phyloP scores from a whole-genome alignment of 1,139 yeast genomes.

The Pichia sp. region DNA sequence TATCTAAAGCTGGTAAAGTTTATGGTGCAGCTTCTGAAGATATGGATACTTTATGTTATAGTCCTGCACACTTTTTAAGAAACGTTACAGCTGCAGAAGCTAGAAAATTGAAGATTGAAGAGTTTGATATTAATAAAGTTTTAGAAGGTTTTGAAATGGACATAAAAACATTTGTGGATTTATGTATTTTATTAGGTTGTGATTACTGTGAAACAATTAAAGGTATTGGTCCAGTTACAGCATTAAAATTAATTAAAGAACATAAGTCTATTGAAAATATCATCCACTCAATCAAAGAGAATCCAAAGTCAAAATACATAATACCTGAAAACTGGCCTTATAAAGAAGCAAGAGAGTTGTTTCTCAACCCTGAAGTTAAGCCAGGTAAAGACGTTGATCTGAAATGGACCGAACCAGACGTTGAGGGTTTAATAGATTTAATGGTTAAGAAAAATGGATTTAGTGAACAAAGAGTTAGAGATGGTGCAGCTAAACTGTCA shows the following conservation, averaged over 20 bases:
- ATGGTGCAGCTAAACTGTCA: constrained; percentile 78
- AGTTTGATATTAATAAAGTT: constrained; percentile 62
- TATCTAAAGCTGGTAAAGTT: constrained; percentile 82
- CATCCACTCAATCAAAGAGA: constrained; percentile 52
- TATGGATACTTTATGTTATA: constrained; percentile 95
- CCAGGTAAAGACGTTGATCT: constrained; percentile 54
- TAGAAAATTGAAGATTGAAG: constrained; percentile 85
- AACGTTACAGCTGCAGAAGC: constrained; percentile 94
- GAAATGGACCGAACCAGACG: constrained; percentile 74
- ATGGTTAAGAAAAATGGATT: constrained; percentile 78
- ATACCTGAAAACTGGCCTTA: constrained; percentile 96
- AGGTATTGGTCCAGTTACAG: constrained; percentile 96
- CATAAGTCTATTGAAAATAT: constrained; percentile 76
- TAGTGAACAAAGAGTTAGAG: constrained; percentile 82
- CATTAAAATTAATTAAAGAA: constrained; percentile 79
- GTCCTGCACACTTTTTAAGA: constrained; percentile 74
- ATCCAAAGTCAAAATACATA: constrained; percentile 63
- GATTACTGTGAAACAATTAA: constrained; percentile 93
- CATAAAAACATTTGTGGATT: constrained; percentile 70
- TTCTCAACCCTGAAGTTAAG: constrained; percentile 71
- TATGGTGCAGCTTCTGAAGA: constrained; percentile 98
- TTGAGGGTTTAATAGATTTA: constrained; percentile 65
- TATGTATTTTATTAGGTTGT: constrained; percentile 91
- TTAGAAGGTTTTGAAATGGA: constrained; percentile 71
- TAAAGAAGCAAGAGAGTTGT: constrained; percentile 78